Percentiles rank a stretch among this genome's conserved stretches.
Evolutionary conservation across 768 basidiomycete genomes (phyloP).

Genomic region (Megacollybia marginata): DNA sequence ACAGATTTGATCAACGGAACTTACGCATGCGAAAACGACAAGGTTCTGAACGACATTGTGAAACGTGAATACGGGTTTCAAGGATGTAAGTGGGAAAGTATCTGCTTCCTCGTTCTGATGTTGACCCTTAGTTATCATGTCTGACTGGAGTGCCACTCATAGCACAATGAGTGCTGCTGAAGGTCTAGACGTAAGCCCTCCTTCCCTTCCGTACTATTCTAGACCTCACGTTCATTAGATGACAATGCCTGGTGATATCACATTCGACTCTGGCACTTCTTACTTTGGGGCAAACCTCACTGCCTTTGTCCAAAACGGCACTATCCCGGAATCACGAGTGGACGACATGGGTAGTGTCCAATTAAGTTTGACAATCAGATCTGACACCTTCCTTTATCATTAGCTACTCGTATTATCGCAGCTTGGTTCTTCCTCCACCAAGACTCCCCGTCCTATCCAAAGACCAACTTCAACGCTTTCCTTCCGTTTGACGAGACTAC

Average conservation of each 20-base stretch:
- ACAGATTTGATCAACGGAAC: slow-evolving; percentile 62
- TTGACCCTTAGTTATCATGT: slow-evolving; percentile 45
- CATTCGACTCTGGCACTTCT: slow-evolving; percentile 38
- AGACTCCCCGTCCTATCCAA: slow-evolving; percentile 55
- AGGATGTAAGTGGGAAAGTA: slow-evolving; percentile 40
- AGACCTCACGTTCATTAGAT: slow-evolving; percentile 31
- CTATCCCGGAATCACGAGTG: slow-evolving; percentile 55
- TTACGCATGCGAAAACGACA: slow-evolving; percentile 71
- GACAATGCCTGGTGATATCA: slow-evolving; percentile 64
- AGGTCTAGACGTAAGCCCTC: slow-evolving; percentile 56
- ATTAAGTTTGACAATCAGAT: background rate
- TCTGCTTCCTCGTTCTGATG: background rate
- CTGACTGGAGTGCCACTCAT: slow-evolving; percentile 64
- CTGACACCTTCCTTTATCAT: slow-evolving; percentile 4
- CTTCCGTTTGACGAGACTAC: slow-evolving; percentile 37
- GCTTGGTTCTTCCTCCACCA: slow-evolving; percentile 63
- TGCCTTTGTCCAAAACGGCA: slow-evolving; percentile 61
- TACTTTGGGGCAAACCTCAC: slow-evolving; percentile 70
- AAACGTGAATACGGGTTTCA: slow-evolving; percentile 74
- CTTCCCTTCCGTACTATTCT: background rate
- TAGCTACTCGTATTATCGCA: slow-evolving; percentile 72
- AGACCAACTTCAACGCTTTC: slow-evolving; percentile 68
- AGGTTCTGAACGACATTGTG: slow-evolving; percentile 64
- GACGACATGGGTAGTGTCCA: slow-evolving; percentile 64
- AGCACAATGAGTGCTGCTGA: slow-evolving; percentile 54